Base-by-base conservation (phyloP, 768 basidiomycete species). In the Rhizopogon vesiculosus region DNA sequence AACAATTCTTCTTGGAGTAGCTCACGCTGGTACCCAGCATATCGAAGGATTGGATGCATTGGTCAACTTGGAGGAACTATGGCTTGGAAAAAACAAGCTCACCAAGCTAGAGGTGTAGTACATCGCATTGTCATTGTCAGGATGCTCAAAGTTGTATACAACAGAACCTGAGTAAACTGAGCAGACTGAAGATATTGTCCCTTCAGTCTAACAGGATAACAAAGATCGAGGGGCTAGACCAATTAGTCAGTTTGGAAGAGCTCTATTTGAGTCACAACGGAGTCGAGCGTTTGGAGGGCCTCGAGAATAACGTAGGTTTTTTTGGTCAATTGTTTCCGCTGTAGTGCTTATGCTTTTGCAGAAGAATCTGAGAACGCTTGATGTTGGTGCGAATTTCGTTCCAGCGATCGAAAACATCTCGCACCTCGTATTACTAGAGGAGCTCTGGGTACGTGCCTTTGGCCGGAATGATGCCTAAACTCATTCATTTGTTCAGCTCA, bases 81-180 rank as follows among this genome's bases (percentile, higher is more conserved):
- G 96, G 93, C 73, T 98, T 3, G 97, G 97, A 7, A 99, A 99
- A 79, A 99, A 99, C 69, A 99, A 98, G 75, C 92, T 99, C 56
- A 68, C 85, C 6, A 86, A 83, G 68, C 80, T 99, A 4, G 89
- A 95, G 79, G 92, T 91, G 60, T 42, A 65, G 51, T 10, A n/a
- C 15, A 41, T 31, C 35, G 16, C 19, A 13, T 43, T 31, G 29
- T 52, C 33, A 19, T 40, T 51, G 48, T 59, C 8, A 2, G 45
- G 42, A 25, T 38, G 16, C 18, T 28, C 33, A 41, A 31, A 19
- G 51, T 41, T 39, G n/a, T 13, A 40, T 38, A 35, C 5, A 16
- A 48, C 59, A 96, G 91, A 87, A 89, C 60, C 72, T 98, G 25
- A 74, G 73, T 38, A 77, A 74, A 2, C 76, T 99, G 59, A 84